These are phyloP conservation scores for Populus alba DNA, from an alignment of 345 rosid species.

Conservation along the genomic window DNA sequence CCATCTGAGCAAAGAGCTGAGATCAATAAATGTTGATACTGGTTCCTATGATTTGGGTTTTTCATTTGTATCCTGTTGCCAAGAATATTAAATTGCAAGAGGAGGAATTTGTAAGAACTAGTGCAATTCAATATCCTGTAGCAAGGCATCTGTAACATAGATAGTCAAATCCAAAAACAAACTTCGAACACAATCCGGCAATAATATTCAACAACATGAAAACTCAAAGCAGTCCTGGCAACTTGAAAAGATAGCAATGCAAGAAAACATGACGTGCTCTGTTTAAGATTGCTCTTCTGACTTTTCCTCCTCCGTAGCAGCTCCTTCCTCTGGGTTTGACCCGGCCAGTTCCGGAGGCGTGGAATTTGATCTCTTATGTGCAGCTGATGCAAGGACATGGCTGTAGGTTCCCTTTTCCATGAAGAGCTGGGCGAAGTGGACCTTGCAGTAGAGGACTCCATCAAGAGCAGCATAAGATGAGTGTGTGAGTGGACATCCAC, in stretches of 20 bases:
- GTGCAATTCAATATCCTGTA: background rate
- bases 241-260: background rate
- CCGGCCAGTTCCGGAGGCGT: conserved; percentile 53
- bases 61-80: background rate
- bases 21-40: background rate
- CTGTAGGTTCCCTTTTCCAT: conserved; percentile 85
- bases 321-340: background rate
- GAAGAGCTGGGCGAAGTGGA: conserved; percentile 83
- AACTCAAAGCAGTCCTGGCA: background rate
- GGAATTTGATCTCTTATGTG: conserved; percentile 56
- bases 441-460: conserved; percentile 78
- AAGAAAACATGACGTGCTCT: background rate
- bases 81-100: background rate
- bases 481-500: conserved; percentile 69
- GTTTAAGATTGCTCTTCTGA: conserved; percentile 6
- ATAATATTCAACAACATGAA: background rate
- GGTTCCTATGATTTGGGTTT: background rate
- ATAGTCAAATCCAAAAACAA: background rate
- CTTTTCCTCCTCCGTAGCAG: conserved; percentile 9
- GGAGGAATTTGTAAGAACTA: background rate
- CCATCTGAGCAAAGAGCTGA: background rate
- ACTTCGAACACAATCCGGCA: background rate
- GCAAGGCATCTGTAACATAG: background rate
- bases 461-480: conserved; percentile 75
- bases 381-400: conserved; percentile 74